phyloP scores from a whole-genome alignment of 2,329 filamentous ascomycete genomes.

The Orbilia javanica region DNA sequence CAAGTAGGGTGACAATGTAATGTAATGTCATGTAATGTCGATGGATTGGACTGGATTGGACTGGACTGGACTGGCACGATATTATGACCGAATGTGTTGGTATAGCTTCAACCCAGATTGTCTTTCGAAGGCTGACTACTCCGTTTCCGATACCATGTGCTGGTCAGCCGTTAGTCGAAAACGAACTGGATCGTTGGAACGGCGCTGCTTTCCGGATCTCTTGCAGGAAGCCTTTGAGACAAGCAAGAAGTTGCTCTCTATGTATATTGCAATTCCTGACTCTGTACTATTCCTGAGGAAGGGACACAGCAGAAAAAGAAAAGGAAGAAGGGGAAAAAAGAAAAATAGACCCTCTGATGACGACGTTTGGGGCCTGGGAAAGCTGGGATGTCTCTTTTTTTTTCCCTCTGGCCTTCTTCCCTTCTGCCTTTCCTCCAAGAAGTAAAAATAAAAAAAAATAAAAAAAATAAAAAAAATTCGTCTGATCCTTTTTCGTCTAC shows the following conservation, averaged over 20 bases:
- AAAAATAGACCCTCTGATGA: constrained; percentile 19
- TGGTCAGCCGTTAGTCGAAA: constrained; percentile 32
- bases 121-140: constrained; percentile 54
- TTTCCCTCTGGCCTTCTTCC: not conserved
- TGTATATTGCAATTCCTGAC: constrained; percentile 1
- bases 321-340: not conserved
- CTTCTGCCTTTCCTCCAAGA: too few relatives aligned
- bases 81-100: constrained; percentile 23
- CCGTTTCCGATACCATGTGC: constrained; percentile 49
- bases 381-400: constrained; percentile 29
- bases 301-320: not conserved
- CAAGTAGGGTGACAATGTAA: constrained; percentile 19
- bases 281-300: not conserved
- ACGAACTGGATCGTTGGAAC: constrained; percentile 37
- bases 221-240: constrained; percentile 24
- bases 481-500: constrained; percentile 52
- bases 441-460: too few relatives aligned
- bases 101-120: constrained; percentile 38
- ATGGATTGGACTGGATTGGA: not conserved
- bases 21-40: not conserved
- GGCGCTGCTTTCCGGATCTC: constrained; percentile 26
- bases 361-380: constrained; percentile 39
- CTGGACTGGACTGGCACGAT: not conserved
- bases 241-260: not conserved
- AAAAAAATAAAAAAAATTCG: constrained; percentile 36